Percentiles rank a stretch among this genome's conserved stretches.
Conservation (phyloP, 1,139 yeast genomes). For the Blastobotrys persicus region DNA sequence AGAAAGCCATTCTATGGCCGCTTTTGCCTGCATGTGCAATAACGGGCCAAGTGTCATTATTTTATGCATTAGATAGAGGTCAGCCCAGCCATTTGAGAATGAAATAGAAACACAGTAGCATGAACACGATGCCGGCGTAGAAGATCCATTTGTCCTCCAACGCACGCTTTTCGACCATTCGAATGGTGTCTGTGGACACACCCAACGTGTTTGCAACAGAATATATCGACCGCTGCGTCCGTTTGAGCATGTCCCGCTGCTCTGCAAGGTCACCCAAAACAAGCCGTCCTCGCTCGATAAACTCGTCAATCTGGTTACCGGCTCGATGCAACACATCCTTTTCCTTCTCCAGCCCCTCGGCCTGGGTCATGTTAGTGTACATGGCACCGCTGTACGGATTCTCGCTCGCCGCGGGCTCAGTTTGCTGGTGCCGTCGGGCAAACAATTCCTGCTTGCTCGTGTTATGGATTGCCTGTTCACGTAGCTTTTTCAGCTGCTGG, state of each 20-base stretch:
- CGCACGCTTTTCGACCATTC: slow-evolving; percentile 80
- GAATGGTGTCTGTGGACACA: slow-evolving; percentile 80
- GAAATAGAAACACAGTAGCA: slow-evolving; percentile 67
- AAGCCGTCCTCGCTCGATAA: slow-evolving; percentile 82
- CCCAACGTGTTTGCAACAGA: slow-evolving; percentile 78
- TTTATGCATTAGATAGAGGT: slow-evolving; percentile 2
- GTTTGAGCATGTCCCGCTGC: slow-evolving; percentile 70
- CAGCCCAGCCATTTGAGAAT: slow-evolving; percentile 65
- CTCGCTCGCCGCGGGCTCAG: slow-evolving; percentile 43
- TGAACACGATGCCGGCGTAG: slow-evolving; percentile 66
- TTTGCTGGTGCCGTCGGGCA: slow-evolving; percentile 48
- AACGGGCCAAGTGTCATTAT: neutral
- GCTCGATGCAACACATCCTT: slow-evolving; percentile 64
- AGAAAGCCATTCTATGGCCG: neutral
- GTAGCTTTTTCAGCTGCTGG: slow-evolving; percentile 57
- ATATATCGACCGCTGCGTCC: slow-evolving; percentile 63
- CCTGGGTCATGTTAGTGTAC: slow-evolving; percentile 35
- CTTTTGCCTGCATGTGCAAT: neutral
- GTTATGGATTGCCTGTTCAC: slow-evolving; percentile 55
- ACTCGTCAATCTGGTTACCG: slow-evolving; percentile 80
- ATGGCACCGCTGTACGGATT: slow-evolving; percentile 53
- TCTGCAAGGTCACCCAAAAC: slow-evolving; percentile 85
- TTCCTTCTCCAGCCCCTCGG: slow-evolving; percentile 70
- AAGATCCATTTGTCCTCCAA: slow-evolving; percentile 85
- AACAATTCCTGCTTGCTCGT: slow-evolving; percentile 57